Evolutionary conservation across 352 stramenopile genomes (phyloP).

Genomic region (Phytophthora macrochlamydospora): DNA sequence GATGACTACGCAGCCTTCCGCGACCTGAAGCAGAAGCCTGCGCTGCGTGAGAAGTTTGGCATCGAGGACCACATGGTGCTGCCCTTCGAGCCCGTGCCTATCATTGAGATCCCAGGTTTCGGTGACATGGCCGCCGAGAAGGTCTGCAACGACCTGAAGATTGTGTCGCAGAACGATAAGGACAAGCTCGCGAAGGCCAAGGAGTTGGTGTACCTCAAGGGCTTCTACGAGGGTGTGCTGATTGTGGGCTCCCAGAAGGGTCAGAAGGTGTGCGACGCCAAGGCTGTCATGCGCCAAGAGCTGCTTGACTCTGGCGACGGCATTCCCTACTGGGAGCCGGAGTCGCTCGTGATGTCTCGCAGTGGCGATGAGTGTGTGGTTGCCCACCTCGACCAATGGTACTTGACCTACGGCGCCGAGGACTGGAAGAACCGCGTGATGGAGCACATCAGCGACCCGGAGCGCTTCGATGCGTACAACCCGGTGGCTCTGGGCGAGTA

Average conservation of each 20-base stretch:
- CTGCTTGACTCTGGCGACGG: constrained; percentile 94
- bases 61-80: constrained; percentile 98
- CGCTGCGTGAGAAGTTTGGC: constrained; percentile 98
- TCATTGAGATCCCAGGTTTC: constrained; percentile 99
- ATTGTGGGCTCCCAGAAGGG: constrained; percentile 96
- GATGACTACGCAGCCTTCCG: constrained; percentile 99
- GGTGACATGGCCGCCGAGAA: constrained; percentile 96
- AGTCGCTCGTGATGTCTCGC: constrained; percentile 97
- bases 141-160: constrained; percentile 97
- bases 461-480: constrained; percentile 96
- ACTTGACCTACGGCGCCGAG: constrained; percentile 98
- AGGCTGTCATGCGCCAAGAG: constrained; percentile 96
- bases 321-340: constrained; percentile 98
- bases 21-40: constrained; percentile 98
- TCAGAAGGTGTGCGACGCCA: constrained; percentile 97
- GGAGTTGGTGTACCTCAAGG: constrained; percentile 98
- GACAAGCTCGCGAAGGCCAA: constrained; percentile 99
- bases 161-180: constrained; percentile 99
- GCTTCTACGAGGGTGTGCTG: constrained; percentile 99
- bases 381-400: constrained; percentile 99
- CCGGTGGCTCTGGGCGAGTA: constrained; percentile 93
- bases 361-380: constrained; percentile 99
- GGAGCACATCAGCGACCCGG: constrained; percentile 93
- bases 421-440: constrained; percentile 97
- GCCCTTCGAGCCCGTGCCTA: constrained; percentile 98